Conservation (phyloP, 306 rosid genomes). For the Mimosa bimucronata region DNA sequence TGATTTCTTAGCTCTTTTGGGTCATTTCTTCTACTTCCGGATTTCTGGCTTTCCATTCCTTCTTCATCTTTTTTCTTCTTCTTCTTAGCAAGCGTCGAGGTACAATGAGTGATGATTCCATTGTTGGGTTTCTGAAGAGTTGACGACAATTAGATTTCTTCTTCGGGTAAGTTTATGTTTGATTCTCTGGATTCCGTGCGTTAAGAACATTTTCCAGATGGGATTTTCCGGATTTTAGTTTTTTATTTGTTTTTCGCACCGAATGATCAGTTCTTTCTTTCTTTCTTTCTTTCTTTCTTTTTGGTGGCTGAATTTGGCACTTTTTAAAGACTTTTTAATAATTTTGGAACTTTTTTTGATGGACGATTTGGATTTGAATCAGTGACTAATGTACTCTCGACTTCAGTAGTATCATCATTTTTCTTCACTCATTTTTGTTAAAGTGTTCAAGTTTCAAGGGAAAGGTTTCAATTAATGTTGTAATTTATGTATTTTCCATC, state of each 20-base stretch:
- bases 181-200: conserved; percentile 27
- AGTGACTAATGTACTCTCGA: conserved; percentile 7
- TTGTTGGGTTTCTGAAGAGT: conserved; percentile 17
- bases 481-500: background rate
- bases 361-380: conserved; percentile 1
- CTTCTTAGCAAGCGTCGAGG: conserved; percentile 19
- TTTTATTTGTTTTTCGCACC: background rate
- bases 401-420: background rate
- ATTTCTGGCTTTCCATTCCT: conserved; percentile 37
- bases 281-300: too few species aligned
- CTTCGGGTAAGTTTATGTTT: conserved; percentile 29
- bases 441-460: background rate
- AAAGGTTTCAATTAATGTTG: background rate
- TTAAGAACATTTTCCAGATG: conserved; percentile 23
- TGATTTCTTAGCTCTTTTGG: conserved; percentile 41
- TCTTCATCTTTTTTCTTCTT: conserved; percentile 17
- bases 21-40: conserved; percentile 37
- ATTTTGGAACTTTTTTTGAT: conserved; percentile 7
- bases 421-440: background rate
- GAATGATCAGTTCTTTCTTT: conserved; percentile 6
- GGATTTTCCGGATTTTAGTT: background rate
- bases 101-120: conserved; percentile 40
- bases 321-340: background rate
- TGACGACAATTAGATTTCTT: conserved; percentile 15
- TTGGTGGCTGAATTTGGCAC: conserved; percentile 7